phyloP scores from a whole-genome alignment of 495 filamentous ascomycete genomes.

The Neurospora sp. region DNA sequence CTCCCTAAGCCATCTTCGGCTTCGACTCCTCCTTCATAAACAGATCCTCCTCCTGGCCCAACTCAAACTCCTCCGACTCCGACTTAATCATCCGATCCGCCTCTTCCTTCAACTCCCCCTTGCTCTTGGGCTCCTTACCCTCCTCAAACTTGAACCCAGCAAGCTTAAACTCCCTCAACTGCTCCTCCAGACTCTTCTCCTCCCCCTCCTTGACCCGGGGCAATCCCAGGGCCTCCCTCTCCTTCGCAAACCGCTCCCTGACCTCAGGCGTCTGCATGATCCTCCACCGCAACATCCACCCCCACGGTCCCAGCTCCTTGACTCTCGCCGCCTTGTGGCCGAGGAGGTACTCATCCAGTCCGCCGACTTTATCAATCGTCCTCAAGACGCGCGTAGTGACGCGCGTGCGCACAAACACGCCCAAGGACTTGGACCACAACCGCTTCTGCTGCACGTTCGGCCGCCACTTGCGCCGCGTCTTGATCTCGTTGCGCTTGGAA shows the following conservation, averaged over 20 bases:
- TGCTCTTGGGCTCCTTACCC: slow-evolving; percentile 45
- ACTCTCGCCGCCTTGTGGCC: slow-evolving; percentile 61
- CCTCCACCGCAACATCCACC: slow-evolving; percentile 62
- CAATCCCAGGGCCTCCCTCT: slow-evolving; percentile 33
- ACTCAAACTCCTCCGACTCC: slow-evolving; percentile 20
- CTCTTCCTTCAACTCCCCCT: slow-evolving; percentile 27
- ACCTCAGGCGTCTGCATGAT: slow-evolving; percentile 53
- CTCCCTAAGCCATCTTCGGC: slow-evolving; percentile 41
- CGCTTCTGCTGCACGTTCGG: slow-evolving; percentile 78
- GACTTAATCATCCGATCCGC: slow-evolving; percentile 11
- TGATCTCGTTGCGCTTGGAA: slow-evolving; percentile 62
- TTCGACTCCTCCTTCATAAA: slow-evolving; percentile 33
- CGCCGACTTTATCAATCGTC: slow-evolving; percentile 79
- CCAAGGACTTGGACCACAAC: slow-evolving; percentile 59
- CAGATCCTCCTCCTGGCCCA: slow-evolving; percentile 9
- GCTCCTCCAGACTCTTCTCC: slow-evolving; percentile 31
- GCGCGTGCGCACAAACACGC: slow-evolving; percentile 55
- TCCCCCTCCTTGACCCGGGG: slow-evolving; percentile 25
- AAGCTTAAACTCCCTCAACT: slow-evolving; percentile 46
- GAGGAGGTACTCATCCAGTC: slow-evolving; percentile 83
- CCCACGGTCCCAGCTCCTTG: slow-evolving; percentile 74
- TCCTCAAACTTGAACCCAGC: slow-evolving; percentile 23
- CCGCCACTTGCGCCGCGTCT: slow-evolving; percentile 76
- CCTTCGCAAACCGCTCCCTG: slow-evolving; percentile 43
- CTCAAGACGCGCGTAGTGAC: slow-evolving; percentile 68